Evolutionary conservation across 805 yeast species (phyloP).

Genomic region (Komagataella pastoris): DNA sequence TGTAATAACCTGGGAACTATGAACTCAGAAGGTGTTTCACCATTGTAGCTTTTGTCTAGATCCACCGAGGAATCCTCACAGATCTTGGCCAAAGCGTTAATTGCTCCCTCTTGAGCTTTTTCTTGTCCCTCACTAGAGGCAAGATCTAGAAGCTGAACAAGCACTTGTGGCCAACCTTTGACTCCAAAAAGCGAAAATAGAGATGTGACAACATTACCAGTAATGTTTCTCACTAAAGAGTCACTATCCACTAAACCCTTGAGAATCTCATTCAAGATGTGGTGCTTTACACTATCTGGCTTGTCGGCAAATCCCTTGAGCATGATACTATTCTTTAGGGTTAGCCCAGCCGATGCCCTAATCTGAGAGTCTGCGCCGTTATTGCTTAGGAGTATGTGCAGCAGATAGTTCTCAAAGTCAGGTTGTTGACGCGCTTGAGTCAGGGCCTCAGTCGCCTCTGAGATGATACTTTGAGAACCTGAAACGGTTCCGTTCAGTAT

Average conservation of each 20-base stretch:
- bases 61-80: slow-evolving; percentile 74
- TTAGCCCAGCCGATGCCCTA: slow-evolving; percentile 82
- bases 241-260: slow-evolving; percentile 39
- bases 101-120: slow-evolving; percentile 55
- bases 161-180: slow-evolving; percentile 56
- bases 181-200: slow-evolving; percentile 58
- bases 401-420: slow-evolving; percentile 71
- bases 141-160: slow-evolving; percentile 57
- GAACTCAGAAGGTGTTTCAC: slow-evolving; percentile 52
- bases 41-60: slow-evolving; percentile 53
- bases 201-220: slow-evolving; percentile 84
- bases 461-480: slow-evolving; percentile 36
- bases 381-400: slow-evolving; percentile 51
- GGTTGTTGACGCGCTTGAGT: slow-evolving; percentile 56
- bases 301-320: slow-evolving; percentile 21
- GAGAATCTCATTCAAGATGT: slow-evolving; percentile 21
- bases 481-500: slow-evolving; percentile 67
- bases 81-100: slow-evolving; percentile 71
- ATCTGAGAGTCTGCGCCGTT: slow-evolving; percentile 34
- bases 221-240: slow-evolving; percentile 65
- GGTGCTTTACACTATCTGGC: slow-evolving; percentile 16
- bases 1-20: slow-evolving; percentile 55
- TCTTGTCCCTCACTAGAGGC: slow-evolving; percentile 30
- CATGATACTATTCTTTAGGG: slow-evolving; percentile 62
- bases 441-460: slow-evolving; percentile 61